Evolutionary conservation across 495 filamentous ascomycete genomes (phyloP), one percentile per base, ranked within the genome.

Genomic region (Umbilicaria muhlenbergii): DNA sequence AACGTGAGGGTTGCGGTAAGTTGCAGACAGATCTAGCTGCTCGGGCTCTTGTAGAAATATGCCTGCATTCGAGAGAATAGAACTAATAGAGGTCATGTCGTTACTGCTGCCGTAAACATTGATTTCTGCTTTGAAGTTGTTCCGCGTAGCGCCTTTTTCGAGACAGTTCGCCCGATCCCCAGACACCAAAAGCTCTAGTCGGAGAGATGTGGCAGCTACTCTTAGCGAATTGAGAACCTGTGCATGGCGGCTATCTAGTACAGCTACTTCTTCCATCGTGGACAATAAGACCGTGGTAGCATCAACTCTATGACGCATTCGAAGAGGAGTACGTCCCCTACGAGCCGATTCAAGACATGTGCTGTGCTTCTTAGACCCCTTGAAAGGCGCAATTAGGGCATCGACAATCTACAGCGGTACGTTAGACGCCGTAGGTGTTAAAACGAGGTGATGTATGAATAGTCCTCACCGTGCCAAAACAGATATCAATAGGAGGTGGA

Each of bases 1-100:
- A 28, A 54, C 39, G 43, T 66, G 63, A 6, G 61, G 61, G 24
- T 66, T 66, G 11, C 52, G 39, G 39, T 66, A 64, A 0, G 38
- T 11, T 5, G 41, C 13, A 16, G 34, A 19, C 7, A 12, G 21
- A 13, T 39, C 47, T 40, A 41, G 38, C 47, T 41, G 43, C 32
- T 48, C 43, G 2, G 63, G 58, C 36, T 49, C 49, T 46, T 66
- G 63, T 3, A 66, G 42, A 50, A 48, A 66, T n/a, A 56, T 51
- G 34, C 58, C 53, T 12, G 43, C 42, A 5, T 37, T 18, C 2
- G 61, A 64, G 18, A 64, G 45, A 3, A 37, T 35, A 7, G 47
- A 34, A 6, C 60, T 58, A 33, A 64, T 50, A 5, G 49, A 32
- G 3, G 44, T 41, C 13, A 42, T 43, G 19, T 35, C 31, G 13